Base-by-base conservation (phyloP, 768 basidiomycete genomes). In the Myochromella boudieri region DNA sequence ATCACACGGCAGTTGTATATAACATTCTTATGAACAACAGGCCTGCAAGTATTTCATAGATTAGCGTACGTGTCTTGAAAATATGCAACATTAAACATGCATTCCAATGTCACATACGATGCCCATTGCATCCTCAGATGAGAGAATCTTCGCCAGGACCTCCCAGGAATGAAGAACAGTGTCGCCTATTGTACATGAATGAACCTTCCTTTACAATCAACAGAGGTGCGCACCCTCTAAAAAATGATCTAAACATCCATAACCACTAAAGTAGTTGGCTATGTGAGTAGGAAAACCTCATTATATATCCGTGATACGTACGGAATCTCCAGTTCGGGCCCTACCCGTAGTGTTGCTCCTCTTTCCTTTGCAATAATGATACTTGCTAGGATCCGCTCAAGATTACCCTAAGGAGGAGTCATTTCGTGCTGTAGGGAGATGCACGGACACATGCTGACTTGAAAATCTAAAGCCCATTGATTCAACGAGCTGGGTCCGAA, bases 121-220 rank as follows among this genome's bases (percentile, higher is more conserved):
- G n/a, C 78, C 92, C 56, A 76, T 68, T 1, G 86, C 81, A 20
- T 84, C 87, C 24, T 90, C 87, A 1, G 85, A 85, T 6, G 82
- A 71, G 20, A 99, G 71, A 41, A 99, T 86, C 63, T 91, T 89
- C n/a, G 86, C 90, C 14, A 99, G 78, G 4, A 95, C 89, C 68
- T 99, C 95, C 95, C 95, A 98, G 2, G 97, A 95, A 66, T 99
- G 97, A 14, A 97, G 76, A 37, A 88, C 81, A 7, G 95, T 99
- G 61, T 99, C 97, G 37, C 95, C 95, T 98, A 60, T 17, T 36
- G 32, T 38, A 27, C 25, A 36, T 56, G 26, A 44, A 37, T 8
- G 18, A 1, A 36, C 12, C n/a, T n/a, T 20, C 3, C 15, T 14
- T 31, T 2, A n/a, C 7, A 24, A 6, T 37, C 27, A 22, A 7